These are phyloP conservation scores for Emericellopsis terricola DNA, from an alignment of 495 filamentous ascomycete genomes.

Conservation along the genomic window DNA sequence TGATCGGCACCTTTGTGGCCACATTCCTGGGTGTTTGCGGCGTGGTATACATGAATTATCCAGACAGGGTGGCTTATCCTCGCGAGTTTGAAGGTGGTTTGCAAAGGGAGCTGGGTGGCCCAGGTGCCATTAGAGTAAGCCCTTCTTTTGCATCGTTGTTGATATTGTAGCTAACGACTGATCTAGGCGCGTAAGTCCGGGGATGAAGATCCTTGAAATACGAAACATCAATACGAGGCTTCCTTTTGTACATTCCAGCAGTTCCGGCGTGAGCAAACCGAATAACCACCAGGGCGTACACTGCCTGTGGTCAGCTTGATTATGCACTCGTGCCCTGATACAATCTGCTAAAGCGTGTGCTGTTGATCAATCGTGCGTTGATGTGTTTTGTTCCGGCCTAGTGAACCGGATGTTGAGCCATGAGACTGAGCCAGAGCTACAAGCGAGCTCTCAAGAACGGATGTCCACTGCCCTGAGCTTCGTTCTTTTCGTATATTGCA, in stretches of 20 bases:
- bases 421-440: no score
- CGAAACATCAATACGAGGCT: not conserved
- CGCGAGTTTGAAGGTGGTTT: constrained; percentile 71
- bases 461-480: no score
- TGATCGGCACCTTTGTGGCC: constrained; percentile 58
- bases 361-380: no score
- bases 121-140: constrained; percentile 28
- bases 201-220: constrained; percentile 2
- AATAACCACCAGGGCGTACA: no score
- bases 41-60: constrained; percentile 54
- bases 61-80: constrained; percentile 66
- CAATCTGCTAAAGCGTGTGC: no score
- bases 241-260: constrained; percentile 4
- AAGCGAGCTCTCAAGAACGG: no score
- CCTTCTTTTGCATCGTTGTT: not conserved
- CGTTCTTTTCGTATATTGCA: no score
- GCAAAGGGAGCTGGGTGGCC: constrained; percentile 70
- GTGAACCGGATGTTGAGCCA: no score
- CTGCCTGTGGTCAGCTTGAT: no score
- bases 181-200: constrained; percentile 8
- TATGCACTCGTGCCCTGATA: no score
- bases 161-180: constrained; percentile 1
- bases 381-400: no score
- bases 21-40: constrained; percentile 52
- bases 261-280: no score